Evolutionary conservation across 108 stramenopile genomes (phyloP).

Genomic region (Cylindrotheca closterium): DNA sequence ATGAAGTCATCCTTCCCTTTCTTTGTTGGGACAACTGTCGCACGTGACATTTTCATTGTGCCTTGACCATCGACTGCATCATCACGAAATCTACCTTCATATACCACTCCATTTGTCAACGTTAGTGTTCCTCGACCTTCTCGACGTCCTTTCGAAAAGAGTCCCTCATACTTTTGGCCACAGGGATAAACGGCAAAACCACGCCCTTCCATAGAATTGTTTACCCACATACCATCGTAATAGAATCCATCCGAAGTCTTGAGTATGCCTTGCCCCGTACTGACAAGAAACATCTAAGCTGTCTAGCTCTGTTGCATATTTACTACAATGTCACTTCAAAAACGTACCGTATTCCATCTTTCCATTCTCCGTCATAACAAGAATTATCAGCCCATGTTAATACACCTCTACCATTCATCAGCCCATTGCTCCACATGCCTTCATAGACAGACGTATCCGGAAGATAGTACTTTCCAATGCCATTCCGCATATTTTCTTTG

Average conservation of each 20-base stretch:
- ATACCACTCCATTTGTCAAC: constrained; percentile 83
- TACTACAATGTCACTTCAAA: too few species aligned
- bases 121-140: constrained; percentile 87
- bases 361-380: constrained; percentile 83
- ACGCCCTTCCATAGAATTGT: constrained; percentile 88
- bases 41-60: constrained; percentile 78
- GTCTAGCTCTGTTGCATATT: too few species aligned
- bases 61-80: constrained; percentile 92
- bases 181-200: constrained; percentile 84
- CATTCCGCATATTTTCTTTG: constrained; percentile 75
- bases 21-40: constrained; percentile 55
- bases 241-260: constrained; percentile 73
- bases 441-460: constrained; percentile 74
- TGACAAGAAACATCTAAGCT: too few species aligned
- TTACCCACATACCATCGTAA: constrained; percentile 89
- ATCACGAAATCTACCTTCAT: constrained; percentile 90
- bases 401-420: constrained; percentile 66
- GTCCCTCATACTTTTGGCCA: constrained; percentile 85
- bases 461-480: constrained; percentile 68
- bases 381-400: constrained; percentile 80
- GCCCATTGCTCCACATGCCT: constrained; percentile 86
- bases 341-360: constrained; percentile 65
- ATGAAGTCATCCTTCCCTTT: constrained; percentile 70
- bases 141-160: constrained; percentile 68
- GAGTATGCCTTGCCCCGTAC: constrained; percentile 66